Percentiles rank a stretch among this genome's conserved stretches.
These are phyloP conservation scores for Lactifluus volemus DNA, from an alignment of 768 basidiomycete genomes.

Conservation along the genomic window DNA sequence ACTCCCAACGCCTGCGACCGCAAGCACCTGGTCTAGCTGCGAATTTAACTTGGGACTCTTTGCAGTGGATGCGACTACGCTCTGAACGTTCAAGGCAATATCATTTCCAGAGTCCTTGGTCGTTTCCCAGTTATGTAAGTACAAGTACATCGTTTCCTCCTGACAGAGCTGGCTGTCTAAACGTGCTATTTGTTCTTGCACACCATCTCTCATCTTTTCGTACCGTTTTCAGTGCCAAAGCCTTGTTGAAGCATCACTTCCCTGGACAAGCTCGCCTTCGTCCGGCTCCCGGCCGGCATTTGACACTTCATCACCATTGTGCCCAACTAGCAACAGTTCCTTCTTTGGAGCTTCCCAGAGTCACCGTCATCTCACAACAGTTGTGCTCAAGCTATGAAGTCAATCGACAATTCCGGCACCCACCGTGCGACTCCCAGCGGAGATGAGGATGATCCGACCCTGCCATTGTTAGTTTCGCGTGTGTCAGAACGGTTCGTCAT, in stretches of 20 bases:
- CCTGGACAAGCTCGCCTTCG: background rate
- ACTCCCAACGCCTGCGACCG: conserved; percentile 1
- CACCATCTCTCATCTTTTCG: background rate
- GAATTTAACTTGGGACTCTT: background rate
- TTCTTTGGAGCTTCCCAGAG: conserved; percentile 16
- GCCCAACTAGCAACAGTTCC: conserved; percentile 5
- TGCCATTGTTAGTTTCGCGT: conserved; percentile 34
- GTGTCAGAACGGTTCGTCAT: conserved; percentile 19
- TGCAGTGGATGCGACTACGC: conserved; percentile 4
- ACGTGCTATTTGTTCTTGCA: conserved; percentile 4
- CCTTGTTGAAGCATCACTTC: background rate
- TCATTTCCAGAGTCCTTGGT: background rate
- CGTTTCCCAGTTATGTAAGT: conserved; percentile 19
- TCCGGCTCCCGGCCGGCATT: conserved; percentile 11
- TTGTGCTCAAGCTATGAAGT: conserved; percentile 29
- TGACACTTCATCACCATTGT: conserved; percentile 10
- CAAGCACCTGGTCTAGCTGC: conserved; percentile 5
- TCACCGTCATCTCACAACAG: conserved; percentile 42
- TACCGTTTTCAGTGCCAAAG: background rate
- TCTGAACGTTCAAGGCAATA: conserved; percentile 1
- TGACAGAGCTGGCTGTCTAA: background rate
- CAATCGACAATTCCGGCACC: conserved; percentile 30
- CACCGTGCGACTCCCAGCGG: conserved; percentile 21
- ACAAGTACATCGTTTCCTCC: conserved; percentile 1
- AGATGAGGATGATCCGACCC: conserved; percentile 20